Conservation (phyloP, 352 stramenopile genomes). For the Pythium pyrilobum region DNA sequence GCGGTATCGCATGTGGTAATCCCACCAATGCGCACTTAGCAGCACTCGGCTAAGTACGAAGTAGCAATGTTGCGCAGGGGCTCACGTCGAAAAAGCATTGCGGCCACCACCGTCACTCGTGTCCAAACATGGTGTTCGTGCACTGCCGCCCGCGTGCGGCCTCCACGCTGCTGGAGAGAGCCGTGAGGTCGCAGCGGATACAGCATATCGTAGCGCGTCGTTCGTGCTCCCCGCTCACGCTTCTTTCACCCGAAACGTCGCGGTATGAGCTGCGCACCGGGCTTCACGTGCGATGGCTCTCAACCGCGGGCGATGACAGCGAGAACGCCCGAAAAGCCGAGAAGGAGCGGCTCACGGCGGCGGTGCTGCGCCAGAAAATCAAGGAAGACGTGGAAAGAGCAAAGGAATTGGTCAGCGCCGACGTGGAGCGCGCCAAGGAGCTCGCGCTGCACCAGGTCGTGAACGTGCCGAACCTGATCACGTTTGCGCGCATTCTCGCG, state of each 20-base stretch:
- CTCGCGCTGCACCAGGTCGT: slow-evolving; percentile 60
- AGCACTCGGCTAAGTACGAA: no score
- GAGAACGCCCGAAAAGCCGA: neutral
- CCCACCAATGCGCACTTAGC: no score
- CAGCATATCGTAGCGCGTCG: no score
- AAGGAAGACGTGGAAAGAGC: slow-evolving; percentile 17
- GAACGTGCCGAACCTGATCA: slow-evolving; percentile 80
- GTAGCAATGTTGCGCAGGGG: no score
- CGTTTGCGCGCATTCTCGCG: slow-evolving; percentile 62
- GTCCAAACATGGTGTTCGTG: neutral
- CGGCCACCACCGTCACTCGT: no score
- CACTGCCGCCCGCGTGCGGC: neutral
- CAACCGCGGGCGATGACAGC: slow-evolving; percentile 21
- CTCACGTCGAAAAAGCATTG: no score
- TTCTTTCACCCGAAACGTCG: no score
- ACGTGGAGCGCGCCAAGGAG: slow-evolving; percentile 30
- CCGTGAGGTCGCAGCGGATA: neutral
- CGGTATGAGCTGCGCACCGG: neutral
- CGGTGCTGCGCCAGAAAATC: slow-evolving; percentile 37
- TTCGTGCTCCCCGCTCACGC: no score
- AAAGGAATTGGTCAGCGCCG: slow-evolving; percentile 35
- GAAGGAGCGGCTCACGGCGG: slow-evolving; percentile 18
- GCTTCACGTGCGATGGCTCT: slow-evolving; percentile 2
- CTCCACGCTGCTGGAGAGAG: neutral
- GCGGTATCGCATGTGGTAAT: no score